Evolutionary conservation across 2,329 filamentous ascomycete species (phyloP), one percentile per base, ranked within the genome.

Genomic region (Drechmeria coniospora): DNA sequence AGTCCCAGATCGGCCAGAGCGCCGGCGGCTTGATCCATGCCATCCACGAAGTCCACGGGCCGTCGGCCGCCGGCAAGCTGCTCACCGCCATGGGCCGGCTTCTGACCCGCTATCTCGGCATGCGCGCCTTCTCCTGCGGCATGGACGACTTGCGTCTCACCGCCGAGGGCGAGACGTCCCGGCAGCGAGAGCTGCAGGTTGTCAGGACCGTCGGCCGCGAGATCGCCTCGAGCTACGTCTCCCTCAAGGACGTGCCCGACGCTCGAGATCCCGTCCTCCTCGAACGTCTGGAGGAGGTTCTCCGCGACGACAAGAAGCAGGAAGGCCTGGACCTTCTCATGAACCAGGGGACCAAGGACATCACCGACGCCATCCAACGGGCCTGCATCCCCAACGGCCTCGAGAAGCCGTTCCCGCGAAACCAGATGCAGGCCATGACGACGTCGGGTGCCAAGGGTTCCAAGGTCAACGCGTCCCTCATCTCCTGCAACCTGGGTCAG

Each of bases 371-470:
- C 1, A 76, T 95, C 24, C 92, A 86, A 8, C 64, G 64, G 25
- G 68, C 70, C 2, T 93, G 84, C 53, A 65, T 98, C 39, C 90
- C 90, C 1, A 56, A 61, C 13, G 83, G 81, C 23, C 68, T 98
- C 16, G 74, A 81, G 44, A 98, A 95, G 56, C 72, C 79, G 6
- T 98, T 98, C 54, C 90, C 90, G 1, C 79, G 78, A 47, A 98
- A 98, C 47, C 87, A 95, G 56, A 98, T 98, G 87, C 90, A 98
- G 62, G 74, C 81, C 38, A 98, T 98, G 90, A 98, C 90, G 14
- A 79, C 78, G 10, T 94, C 90, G 31, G 90, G 90, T 51, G 90
- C 90, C 28, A 98, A 98, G 59, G 90, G 90, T 49, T 79, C 73
- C 30, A 63, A 71, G 43, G 90, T 98, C 54, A 98, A 98, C 49